Evolutionary conservation across 345 rosid genomes (phyloP).

Genomic region (Aegle marmelos): DNA sequence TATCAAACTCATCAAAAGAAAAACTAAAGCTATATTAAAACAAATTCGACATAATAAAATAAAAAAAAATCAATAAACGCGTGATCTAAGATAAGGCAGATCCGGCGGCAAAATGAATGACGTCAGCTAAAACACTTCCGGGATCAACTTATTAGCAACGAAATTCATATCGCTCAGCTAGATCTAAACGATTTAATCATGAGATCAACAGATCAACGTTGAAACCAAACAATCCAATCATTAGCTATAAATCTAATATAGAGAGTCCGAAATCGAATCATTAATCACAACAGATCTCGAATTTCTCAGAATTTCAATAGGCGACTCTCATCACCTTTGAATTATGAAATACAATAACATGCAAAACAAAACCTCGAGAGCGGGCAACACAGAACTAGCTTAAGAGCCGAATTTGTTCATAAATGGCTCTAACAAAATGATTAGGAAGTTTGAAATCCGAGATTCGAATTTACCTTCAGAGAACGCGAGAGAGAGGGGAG

Average conservation of each 20-base stretch:
- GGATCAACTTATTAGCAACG: background rate
- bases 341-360: background rate
- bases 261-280: background rate
- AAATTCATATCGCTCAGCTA: background rate
- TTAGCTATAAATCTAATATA: background rate
- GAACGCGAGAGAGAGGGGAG: background rate
- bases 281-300: background rate
- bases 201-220: constrained; percentile 12
- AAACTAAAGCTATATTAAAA: background rate
- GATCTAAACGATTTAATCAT: constrained; percentile 18
- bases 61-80: background rate
- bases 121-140: background rate
- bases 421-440: background rate
- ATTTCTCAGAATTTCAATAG: background rate
- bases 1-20: background rate
- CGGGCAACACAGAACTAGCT: background rate
- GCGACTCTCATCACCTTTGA: background rate
- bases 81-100: constrained; percentile 3
- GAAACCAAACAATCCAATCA: constrained; percentile 7
- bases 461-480: background rate
- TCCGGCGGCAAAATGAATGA: background rate
- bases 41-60: background rate
- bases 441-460: background rate
- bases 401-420: background rate
- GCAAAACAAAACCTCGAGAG: background rate